phyloP scores from a whole-genome alignment of 352 stramenopile species.

The Phytopythium kandeliae region DNA sequence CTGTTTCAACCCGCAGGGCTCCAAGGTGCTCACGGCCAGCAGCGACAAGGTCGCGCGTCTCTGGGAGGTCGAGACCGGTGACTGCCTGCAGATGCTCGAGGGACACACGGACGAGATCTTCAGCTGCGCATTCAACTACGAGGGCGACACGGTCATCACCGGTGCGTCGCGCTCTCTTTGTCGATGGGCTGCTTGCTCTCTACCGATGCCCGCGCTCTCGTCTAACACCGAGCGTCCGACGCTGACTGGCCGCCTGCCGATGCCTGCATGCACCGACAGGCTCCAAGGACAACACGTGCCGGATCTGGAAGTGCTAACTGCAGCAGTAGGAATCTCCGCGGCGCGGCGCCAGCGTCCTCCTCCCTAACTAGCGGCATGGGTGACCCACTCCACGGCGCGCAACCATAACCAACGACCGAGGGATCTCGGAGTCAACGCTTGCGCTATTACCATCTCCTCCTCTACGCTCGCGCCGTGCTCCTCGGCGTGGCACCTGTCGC shows the following conservation, averaged over 20 bases:
- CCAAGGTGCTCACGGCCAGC: slow-evolving; percentile 91
- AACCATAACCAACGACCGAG: not conserved
- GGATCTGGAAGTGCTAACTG: slow-evolving; percentile 74
- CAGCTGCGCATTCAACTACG: slow-evolving; percentile 95
- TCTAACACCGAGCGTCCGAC: too few relatives aligned
- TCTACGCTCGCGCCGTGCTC: not conserved
- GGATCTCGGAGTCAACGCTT: not conserved
- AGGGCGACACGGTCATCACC: slow-evolving; percentile 96
- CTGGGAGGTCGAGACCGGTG: slow-evolving; percentile 92
- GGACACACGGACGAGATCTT: slow-evolving; percentile 98
- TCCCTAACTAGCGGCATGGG: too few relatives aligned
- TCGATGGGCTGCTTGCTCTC: too few relatives aligned
- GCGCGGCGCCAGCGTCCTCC: too few relatives aligned
- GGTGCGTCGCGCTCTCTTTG: slow-evolving; percentile 46
- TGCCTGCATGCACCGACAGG: slow-evolving; percentile 17
- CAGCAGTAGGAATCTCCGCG: too few relatives aligned
- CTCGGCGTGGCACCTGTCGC: not conserved
- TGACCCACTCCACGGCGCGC: not conserved
- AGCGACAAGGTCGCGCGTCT: slow-evolving; percentile 93
- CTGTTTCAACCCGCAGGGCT: slow-evolving; percentile 94
- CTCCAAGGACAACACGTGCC: slow-evolving; percentile 84
- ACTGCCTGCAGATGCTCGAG: slow-evolving; percentile 93
- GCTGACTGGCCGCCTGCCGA: too few relatives aligned
- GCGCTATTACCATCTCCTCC: not conserved
- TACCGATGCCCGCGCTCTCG: not conserved